A percentile compares a stretch with the other conserved stretches of the same genome.
Conservation (phyloP, 2,329 filamentous ascomycete species). For the Metarhizium album region DNA sequence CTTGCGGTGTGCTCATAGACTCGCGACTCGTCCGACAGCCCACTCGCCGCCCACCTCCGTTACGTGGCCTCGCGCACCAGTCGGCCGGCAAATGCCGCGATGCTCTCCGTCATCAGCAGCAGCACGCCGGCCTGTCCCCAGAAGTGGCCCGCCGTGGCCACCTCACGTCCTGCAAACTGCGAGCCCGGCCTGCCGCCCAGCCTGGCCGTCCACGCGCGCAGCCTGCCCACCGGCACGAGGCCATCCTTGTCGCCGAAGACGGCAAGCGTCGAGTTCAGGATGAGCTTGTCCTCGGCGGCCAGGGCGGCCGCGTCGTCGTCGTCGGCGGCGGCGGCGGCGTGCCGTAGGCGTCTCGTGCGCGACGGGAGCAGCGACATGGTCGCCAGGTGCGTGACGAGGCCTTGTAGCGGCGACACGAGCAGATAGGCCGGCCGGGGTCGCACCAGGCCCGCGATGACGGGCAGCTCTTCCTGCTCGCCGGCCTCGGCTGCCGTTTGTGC, state of each 20-base stretch:
- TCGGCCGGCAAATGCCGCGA: slow-evolving; percentile 17
- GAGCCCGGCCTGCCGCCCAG: slow-evolving; percentile 36
- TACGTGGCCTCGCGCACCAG: no score
- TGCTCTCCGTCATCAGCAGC: slow-evolving; percentile 15
- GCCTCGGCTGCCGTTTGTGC: no score
- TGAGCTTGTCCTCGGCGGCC: slow-evolving; percentile 44
- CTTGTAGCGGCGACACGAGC: slow-evolving; percentile 57
- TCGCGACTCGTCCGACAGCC: no score
- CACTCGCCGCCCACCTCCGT: no score
- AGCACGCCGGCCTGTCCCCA: slow-evolving; percentile 46
- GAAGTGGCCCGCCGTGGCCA: slow-evolving; percentile 49
- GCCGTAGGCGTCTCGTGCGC: slow-evolving; percentile 4
- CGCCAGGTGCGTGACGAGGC: slow-evolving; percentile 47
- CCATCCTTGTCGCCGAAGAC: slow-evolving; percentile 67
- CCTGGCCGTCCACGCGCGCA: slow-evolving; percentile 54
- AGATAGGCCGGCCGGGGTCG: slow-evolving; percentile 42
- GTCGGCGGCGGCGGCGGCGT: slow-evolving; percentile 13
- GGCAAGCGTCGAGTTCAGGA: slow-evolving; percentile 50
- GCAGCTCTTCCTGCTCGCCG: slow-evolving; percentile 18
- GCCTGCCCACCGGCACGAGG: slow-evolving; percentile 56
- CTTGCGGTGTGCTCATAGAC: no score
- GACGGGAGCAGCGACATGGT: slow-evolving; percentile 46
- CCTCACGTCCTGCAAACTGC: slow-evolving; percentile 35
- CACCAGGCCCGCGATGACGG: slow-evolving; percentile 22
- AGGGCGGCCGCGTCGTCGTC: no score